Conservation (phyloP, 208 protist genomes). For the Acanthamoeba culbertsoni region DNA sequence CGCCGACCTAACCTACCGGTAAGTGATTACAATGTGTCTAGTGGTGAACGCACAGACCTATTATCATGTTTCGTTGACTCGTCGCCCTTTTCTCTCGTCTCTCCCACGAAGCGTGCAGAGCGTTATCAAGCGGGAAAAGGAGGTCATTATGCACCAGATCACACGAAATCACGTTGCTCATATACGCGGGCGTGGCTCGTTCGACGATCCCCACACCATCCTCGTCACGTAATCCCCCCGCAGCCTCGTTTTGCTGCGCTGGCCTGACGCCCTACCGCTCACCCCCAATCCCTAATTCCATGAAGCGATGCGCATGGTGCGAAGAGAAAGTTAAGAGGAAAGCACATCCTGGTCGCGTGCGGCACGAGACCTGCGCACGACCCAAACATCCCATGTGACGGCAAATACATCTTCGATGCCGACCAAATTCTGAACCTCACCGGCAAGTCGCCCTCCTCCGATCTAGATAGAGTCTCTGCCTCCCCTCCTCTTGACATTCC, state of each 20-base stretch:
- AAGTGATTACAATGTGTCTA: too few species aligned
- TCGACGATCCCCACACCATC: conserved; percentile 32
- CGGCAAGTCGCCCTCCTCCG: background rate
- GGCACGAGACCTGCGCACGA: conserved; percentile 59
- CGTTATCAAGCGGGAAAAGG: conserved; percentile 34
- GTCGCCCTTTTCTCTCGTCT: too few species aligned
- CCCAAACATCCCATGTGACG: conserved; percentile 44
- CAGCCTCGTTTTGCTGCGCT: background rate
- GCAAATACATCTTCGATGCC: conserved; percentile 59
- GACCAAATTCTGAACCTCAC: conserved; percentile 59
- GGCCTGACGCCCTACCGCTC: background rate
- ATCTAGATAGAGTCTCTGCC: background rate
- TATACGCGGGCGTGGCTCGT: background rate
- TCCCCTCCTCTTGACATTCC: background rate
- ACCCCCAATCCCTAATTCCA: background rate
- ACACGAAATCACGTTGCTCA: conserved; percentile 14
- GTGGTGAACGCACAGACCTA: too few species aligned
- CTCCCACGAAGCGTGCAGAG: background rate
- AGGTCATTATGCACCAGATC: conserved; percentile 24
- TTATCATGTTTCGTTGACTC: too few species aligned
- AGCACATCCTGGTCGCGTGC: conserved; percentile 47
- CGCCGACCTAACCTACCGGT: conserved; percentile 10
- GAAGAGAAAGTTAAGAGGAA: background rate
- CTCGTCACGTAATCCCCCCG: background rate
- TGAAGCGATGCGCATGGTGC: background rate